Percentiles rank a stretch among this genome's conserved stretches.
These are phyloP conservation scores for Globisporangium takayamanum DNA, from an alignment of 352 stramenopile species.

Conservation along the genomic window DNA sequence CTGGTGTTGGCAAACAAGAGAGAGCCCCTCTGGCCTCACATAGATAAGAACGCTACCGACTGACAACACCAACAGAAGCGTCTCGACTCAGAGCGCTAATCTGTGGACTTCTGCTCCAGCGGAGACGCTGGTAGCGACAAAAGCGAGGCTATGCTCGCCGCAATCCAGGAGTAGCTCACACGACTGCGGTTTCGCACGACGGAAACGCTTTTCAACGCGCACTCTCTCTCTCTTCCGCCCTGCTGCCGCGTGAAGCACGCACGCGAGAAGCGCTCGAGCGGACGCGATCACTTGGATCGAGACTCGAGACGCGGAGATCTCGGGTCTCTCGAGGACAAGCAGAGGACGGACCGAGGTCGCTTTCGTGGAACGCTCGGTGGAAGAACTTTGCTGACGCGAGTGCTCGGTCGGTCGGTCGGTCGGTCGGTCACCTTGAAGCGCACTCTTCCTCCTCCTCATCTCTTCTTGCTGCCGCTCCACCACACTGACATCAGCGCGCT, in stretches of 20 bases:
- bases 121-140: neutral
- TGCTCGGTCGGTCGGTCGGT: neutral
- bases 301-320: too few relatives aligned
- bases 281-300: too few relatives aligned
- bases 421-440: too few relatives aligned
- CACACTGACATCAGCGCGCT: too few relatives aligned
- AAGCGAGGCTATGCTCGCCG: neutral
- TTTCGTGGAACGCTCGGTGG: neutral
- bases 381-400: neutral
- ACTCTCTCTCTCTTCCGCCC: conserved; percentile 5
- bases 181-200: conserved; percentile 4
- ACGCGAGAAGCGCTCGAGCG: neutral
- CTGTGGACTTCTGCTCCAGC: too few relatives aligned
- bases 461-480: too few relatives aligned
- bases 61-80: too few relatives aligned
- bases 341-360: neutral
- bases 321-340: neutral
- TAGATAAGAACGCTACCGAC: too few relatives aligned
- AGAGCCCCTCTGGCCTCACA: too few relatives aligned
- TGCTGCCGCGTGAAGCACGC: neutral
- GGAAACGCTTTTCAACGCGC: neutral
- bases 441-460: too few relatives aligned
- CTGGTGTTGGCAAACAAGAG: neutral
- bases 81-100: neutral
- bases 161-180: conserved; percentile 5